Conservation (phyloP, 106 monocot species). For the Allium fistulosum region DNA sequence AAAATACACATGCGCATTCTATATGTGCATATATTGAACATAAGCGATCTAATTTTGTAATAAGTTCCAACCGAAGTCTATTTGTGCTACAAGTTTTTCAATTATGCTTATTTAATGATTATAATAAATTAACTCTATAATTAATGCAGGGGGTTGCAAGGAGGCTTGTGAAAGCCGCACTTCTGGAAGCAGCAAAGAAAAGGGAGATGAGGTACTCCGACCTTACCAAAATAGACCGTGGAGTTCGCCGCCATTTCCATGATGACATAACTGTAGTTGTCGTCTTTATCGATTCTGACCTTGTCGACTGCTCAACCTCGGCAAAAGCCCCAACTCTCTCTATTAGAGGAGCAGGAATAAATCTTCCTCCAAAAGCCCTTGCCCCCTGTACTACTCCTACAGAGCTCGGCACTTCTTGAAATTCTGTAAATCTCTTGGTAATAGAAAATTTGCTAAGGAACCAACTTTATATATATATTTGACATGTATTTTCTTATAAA, state of each 20-base stretch:
- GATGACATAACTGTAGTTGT: constrained; percentile 27
- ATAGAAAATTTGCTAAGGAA: too few species aligned
- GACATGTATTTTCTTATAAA: too few species aligned
- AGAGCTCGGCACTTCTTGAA: not conserved
- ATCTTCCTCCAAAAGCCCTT: constrained; percentile 9
- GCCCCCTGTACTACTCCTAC: constrained; percentile 12
- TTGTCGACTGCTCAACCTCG: constrained; percentile 7
- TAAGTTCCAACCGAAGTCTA: too few species aligned
- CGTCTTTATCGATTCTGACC: constrained; percentile 14
- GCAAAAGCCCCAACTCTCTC: constrained; percentile 8
- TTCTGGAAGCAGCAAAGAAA: constrained; percentile 21
- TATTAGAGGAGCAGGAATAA: constrained; percentile 9
- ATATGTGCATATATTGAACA: too few species aligned
- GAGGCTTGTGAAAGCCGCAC: constrained; percentile 18
- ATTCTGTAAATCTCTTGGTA: too few species aligned
- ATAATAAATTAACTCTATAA: too few species aligned
- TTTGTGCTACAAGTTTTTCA: too few species aligned
- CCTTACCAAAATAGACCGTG: constrained; percentile 23
- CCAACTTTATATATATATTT: too few species aligned
- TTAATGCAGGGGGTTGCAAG: constrained; percentile 18
- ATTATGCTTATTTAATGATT: too few species aligned
- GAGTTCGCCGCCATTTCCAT: constrained; percentile 26
- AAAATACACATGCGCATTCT: too few species aligned
- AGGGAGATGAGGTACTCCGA: constrained; percentile 31
- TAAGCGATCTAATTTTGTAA: too few species aligned